Percentiles rank a stretch among this genome's conserved stretches.
Conservation (phyloP, 495 filamentous ascomycete species). For the Astrothelium subdiscretum region DNA sequence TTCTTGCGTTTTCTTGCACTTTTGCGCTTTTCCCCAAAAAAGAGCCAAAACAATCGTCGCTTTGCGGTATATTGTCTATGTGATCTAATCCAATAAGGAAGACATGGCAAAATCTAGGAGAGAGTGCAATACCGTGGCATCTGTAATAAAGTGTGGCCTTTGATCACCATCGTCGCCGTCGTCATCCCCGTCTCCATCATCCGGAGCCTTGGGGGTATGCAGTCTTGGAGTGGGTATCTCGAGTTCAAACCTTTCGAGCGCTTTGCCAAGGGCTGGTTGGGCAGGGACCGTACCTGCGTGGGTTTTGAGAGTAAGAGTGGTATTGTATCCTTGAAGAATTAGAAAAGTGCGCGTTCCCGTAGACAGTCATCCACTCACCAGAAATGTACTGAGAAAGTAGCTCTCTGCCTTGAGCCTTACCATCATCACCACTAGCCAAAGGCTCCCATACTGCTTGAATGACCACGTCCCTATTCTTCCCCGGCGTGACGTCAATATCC, state of each 20-base stretch:
- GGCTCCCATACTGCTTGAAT: constrained; percentile 71
- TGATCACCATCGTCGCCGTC: constrained; percentile 31
- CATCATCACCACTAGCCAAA: constrained; percentile 44
- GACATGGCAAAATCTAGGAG: background rate
- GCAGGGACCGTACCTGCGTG: constrained; percentile 61
- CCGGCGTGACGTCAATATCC: constrained; percentile 48
- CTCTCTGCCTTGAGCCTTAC: constrained; percentile 49
- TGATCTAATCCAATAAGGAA: background rate
- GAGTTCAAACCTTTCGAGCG: constrained; percentile 55
- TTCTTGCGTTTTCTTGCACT: background rate
- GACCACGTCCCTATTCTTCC: constrained; percentile 58
- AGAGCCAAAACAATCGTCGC: background rate
- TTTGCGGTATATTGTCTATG: background rate
- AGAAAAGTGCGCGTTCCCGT: background rate
- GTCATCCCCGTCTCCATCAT: constrained; percentile 32
- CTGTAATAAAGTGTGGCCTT: constrained; percentile 57
- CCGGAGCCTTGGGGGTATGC: constrained; percentile 37
- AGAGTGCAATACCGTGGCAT: constrained; percentile 53
- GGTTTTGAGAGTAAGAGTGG: constrained; percentile 56
- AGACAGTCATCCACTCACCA: constrained; percentile 35
- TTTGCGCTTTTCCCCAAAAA: no score
- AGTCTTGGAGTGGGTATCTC: constrained; percentile 60
- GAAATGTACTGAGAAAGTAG: constrained; percentile 79
- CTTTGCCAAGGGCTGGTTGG: constrained; percentile 58
- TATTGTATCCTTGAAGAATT: constrained; percentile 50